Evolutionary conservation across 306 rosid genomes (phyloP).

Genomic region (Begonia fuchsioides): DNA sequence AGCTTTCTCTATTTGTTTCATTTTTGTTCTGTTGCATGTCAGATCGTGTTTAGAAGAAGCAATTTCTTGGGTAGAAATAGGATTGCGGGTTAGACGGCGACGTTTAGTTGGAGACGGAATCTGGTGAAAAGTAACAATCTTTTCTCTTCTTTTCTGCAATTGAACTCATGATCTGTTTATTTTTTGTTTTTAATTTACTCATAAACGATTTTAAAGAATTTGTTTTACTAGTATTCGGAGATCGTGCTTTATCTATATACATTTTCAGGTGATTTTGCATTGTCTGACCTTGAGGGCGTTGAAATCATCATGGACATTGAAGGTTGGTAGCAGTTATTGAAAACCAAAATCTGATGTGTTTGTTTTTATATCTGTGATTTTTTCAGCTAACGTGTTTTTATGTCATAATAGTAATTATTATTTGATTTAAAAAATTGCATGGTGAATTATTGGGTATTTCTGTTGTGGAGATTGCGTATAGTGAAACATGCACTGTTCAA

Average conservation of each 20-base stretch:
- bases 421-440: too few relatives aligned
- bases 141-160: not conserved
- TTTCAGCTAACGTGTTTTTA: too few relatives aligned
- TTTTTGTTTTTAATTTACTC: not conserved
- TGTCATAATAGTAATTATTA: too few relatives aligned
- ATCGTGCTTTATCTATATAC: not conserved
- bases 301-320: not conserved
- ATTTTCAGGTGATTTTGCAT: not conserved
- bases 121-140: not conserved
- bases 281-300: not conserved
- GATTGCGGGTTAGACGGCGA: not conserved
- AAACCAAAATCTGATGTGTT: too few relatives aligned
- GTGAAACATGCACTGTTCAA: too few relatives aligned
- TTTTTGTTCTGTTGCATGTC: not conserved
- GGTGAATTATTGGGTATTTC: too few relatives aligned
- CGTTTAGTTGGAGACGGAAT: not conserved
- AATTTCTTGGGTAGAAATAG: not conserved
- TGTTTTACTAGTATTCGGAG: not conserved
- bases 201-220: not conserved
- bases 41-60: not conserved
- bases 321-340: not conserved
- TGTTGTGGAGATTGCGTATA: too few relatives aligned
- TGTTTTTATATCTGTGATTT: too few relatives aligned
- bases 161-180: too few relatives aligned
- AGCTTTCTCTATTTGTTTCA: too few relatives aligned